Evolutionary conservation across 495 filamentous ascomycete species (phyloP), one percentile per base, ranked within the genome.

Genomic region (Penicillium alfredii): DNA sequence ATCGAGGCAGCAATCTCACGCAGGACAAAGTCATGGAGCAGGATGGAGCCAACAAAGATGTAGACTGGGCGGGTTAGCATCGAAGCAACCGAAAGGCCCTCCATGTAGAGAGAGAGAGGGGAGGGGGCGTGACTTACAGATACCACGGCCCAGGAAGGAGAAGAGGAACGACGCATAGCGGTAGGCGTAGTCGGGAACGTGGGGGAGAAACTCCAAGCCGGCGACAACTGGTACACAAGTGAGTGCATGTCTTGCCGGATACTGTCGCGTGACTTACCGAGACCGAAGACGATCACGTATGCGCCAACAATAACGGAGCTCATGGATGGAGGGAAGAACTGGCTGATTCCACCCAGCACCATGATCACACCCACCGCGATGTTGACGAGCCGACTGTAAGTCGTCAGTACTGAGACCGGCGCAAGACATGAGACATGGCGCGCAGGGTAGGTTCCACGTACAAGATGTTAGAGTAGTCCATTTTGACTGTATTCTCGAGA

Each of bases 131-230:
- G 7, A 80, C 88, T 66, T 77, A 96, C 88, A 97, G 60, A 88
- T 68, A 59, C 92, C 92, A 50, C 92, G 88, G 35, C 92, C 92
- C 47, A 97, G 58, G 76, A 99, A 97, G 29, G 82, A 88, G 74
- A 96, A 97, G 55, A 97, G 80, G 78, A 99, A 99, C 15, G 84
- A 88, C 11, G 89, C 92, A 73, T 97, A 96, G 58, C 84, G 79
- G 40, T 87, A 82, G 23, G 94, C 72, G 58, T 94, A 88, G 21
- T 88, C 86, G 4, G 93, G 93, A 47, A 95, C 88, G 64, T 94
- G 89, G 35, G 68, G 68, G 20, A 72, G 42, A 66, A 95, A 92
- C 65, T 99, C 92, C 55, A 76, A 56, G 15, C 66, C 66, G 35
- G 47, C 61, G 28, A 72, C 59, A 32, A 67, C 68, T 72, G 39